These are phyloP conservation scores for Naganishia albida DNA, from an alignment of 1,284 basidiomycete species.

Conservation along the genomic window DNA sequence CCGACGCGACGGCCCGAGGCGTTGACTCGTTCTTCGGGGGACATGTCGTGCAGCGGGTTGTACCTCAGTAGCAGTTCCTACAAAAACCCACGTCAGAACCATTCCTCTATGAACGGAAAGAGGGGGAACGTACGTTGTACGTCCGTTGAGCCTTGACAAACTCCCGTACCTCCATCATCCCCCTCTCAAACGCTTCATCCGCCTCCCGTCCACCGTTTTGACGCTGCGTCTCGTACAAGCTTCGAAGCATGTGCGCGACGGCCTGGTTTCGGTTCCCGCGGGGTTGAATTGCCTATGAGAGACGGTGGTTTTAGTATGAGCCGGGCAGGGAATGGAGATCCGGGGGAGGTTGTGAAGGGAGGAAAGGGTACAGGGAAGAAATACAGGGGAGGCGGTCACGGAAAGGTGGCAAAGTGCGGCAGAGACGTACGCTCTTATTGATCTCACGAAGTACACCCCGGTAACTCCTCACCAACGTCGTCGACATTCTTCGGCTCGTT, in stretches of 20 bases:
- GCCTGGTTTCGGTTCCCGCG: slow-evolving; percentile 57
- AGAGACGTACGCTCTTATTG: slow-evolving; percentile 46
- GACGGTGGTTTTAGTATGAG: not conserved
- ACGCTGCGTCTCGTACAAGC: slow-evolving; percentile 59
- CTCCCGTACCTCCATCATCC: slow-evolving; percentile 66
- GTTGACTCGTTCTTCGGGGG: slow-evolving; percentile 72
- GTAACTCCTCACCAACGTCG: slow-evolving; percentile 37
- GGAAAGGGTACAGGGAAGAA: too few species aligned
- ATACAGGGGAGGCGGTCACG: not conserved
- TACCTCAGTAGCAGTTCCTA: slow-evolving; percentile 77
- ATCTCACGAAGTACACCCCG: slow-evolving; percentile 51
- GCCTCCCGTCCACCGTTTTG: slow-evolving; percentile 37
- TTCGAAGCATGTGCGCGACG: slow-evolving; percentile 62
- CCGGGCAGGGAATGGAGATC: not conserved
- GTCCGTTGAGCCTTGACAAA: slow-evolving; percentile 71
- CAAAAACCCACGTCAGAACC: not conserved
- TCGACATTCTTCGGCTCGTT: slow-evolving; percentile 38
- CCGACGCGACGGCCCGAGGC: slow-evolving; percentile 85
- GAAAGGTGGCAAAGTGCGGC: too few species aligned
- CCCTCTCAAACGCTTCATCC: slow-evolving; percentile 53
- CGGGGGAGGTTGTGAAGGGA: not conserved
- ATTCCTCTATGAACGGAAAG: not conserved
- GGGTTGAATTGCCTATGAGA: slow-evolving; percentile 57
- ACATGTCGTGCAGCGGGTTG: slow-evolving; percentile 78
- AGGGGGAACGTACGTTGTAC: slow-evolving; percentile 57